phyloP scores from a whole-genome alignment of 257 asterid species.

The Solanum piurae region DNA sequence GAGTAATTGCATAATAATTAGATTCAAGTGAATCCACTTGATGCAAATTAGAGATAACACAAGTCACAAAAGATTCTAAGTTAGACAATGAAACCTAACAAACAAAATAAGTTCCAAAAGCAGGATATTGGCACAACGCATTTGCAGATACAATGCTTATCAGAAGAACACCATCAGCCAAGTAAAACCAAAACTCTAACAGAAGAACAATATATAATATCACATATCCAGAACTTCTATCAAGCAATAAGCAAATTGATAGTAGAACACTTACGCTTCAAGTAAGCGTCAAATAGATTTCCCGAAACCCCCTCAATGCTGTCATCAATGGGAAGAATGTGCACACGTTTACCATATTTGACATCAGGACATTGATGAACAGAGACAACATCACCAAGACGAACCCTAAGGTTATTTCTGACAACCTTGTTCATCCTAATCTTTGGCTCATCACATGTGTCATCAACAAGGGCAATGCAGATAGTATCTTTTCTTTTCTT shows the following conservation, averaged over 20 bases:
- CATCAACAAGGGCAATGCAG: constrained; percentile 76
- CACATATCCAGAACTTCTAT: not conserved
- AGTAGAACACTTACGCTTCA: constrained; percentile 47
- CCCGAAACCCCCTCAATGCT: constrained; percentile 74
- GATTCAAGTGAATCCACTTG: not conserved
- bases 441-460: constrained; percentile 64
- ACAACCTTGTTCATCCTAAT: constrained; percentile 81
- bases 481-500: constrained; percentile 69
- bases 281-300: constrained; percentile 58
- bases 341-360: constrained; percentile 79
- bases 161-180: not conserved
- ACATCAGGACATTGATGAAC: constrained; percentile 86
- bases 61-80: not conserved
- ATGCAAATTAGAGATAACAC: not conserved
- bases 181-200: not conserved
- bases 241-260: not conserved
- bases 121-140: not conserved
- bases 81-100: not conserved
- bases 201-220: not conserved
- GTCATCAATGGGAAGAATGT: constrained; percentile 77
- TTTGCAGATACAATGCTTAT: not conserved
- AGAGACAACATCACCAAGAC: constrained; percentile 84
- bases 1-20: not conserved
- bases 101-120: not conserved
- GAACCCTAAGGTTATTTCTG: constrained; percentile 64